Conservation (phyloP, 2,329 filamentous ascomycete species). For the Whalleya microplaca region DNA sequence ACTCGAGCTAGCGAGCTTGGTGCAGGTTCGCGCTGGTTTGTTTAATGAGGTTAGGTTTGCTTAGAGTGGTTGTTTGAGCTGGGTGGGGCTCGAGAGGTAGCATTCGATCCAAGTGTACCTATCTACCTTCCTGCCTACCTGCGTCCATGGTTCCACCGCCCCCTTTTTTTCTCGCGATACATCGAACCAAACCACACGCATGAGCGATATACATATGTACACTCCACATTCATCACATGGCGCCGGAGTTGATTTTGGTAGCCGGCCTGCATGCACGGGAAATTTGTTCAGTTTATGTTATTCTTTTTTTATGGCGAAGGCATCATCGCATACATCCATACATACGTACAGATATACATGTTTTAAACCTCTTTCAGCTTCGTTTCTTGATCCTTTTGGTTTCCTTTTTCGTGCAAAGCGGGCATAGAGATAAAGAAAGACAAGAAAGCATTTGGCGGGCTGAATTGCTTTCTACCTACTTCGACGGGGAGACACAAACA, state of each 20-base stretch:
- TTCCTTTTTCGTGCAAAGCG: background rate
- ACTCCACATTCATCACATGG: slow-evolving; percentile 7
- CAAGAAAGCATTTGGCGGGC: background rate
- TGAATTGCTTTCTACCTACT: background rate
- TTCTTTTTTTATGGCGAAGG: background rate
- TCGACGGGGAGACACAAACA: too few relatives aligned
- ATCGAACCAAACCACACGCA: background rate
- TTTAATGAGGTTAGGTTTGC: slow-evolving; percentile 76
- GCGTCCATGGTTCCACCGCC: too few relatives aligned
- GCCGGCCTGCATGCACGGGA: too few relatives aligned
- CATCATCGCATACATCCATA: background rate
- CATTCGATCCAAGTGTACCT: too few relatives aligned
- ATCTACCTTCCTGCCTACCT: too few relatives aligned
- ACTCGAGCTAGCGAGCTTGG: slow-evolving; percentile 73
- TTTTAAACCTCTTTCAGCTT: too few relatives aligned
- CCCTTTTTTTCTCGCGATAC: too few relatives aligned
- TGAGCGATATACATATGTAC: slow-evolving; percentile 2
- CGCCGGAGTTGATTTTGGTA: background rate
- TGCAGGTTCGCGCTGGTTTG: slow-evolving; percentile 74
- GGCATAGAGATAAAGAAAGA: background rate
- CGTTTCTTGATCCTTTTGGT: too few relatives aligned
- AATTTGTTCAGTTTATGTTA: background rate
- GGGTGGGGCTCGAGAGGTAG: too few relatives aligned
- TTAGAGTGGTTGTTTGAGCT: slow-evolving; percentile 28
- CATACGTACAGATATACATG: background rate